A percentile compares a stretch with the other conserved stretches of the same genome.
Evolutionary conservation across 176 grass and related monocot species (phyloP).

Genomic region (bread wheat (Triticum aestivum)): IWGSC_CS_RefSeq_v2.1 NC_057810.1:671991883-671992382

Average conservation of each 20-base stretch:
- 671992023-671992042: not conserved
- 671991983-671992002: not conserved
- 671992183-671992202: too few species aligned
- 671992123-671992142: not conserved
- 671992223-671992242: too few species aligned
- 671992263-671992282: too few species aligned
- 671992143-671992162: too few species aligned
- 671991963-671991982: conserved; percentile 78
- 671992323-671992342: too few species aligned
- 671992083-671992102: not conserved
- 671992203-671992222: too few species aligned
- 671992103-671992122: not conserved
- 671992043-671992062: not conserved
- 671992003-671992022: not conserved
- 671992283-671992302: too few species aligned
- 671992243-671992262: too few species aligned
- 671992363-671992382: too few species aligned
- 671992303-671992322: too few species aligned
- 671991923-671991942: conserved; percentile 88
- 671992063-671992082: not conserved
- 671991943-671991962: conserved; percentile 75
- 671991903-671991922: conserved; percentile 94
- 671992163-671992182: too few species aligned
- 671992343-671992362: too few species aligned
- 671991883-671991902: conserved; percentile 85